phyloP scores from a whole-genome alignment of 2,329 filamentous ascomycete species.

The Sclerotinia glacialis region DNA sequence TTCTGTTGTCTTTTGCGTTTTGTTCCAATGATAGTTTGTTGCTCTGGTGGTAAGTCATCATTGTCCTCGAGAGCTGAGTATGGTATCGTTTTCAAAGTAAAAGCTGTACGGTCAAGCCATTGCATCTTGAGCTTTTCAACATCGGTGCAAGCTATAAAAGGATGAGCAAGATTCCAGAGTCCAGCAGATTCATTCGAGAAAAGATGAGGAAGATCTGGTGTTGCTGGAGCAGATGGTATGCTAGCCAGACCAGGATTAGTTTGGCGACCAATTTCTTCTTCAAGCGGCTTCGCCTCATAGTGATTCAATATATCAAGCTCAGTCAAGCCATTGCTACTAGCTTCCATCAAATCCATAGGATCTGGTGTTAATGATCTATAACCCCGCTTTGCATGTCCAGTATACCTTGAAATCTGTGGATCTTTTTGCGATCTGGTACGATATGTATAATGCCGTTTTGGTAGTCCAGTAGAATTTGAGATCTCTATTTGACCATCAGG shows the following conservation, averaged over 20 bases:
- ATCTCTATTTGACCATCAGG: conserved; percentile 1
- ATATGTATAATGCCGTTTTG: conserved; percentile 15
- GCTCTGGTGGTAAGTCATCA: conserved; percentile 28
- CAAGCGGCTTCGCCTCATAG: conserved; percentile 30
- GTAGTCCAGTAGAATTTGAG: neutral
- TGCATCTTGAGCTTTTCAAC: conserved; percentile 22
- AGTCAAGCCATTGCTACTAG: conserved; percentile 19
- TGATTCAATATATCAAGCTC: conserved; percentile 31
- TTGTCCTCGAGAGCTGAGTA: conserved; percentile 41
- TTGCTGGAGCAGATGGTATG: conserved; percentile 26
- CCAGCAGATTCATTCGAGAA: conserved; percentile 22
- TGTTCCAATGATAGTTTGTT: conserved; percentile 5
- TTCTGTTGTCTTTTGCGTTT: conserved; percentile 13
- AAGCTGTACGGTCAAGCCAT: conserved; percentile 42
- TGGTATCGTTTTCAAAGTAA: conserved; percentile 45
- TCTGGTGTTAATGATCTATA: conserved; percentile 17
- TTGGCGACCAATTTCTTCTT: conserved; percentile 16
- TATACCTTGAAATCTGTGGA: conserved; percentile 8
- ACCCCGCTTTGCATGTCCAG: neutral
- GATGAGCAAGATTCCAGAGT: conserved; percentile 15
- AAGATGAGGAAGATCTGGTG: conserved; percentile 9
- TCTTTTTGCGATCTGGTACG: conserved; percentile 15
- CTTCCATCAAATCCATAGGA: conserved; percentile 11
- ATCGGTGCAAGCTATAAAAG: conserved; percentile 12
- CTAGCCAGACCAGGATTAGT: conserved; percentile 35